Evolutionary conservation across 179 eudicot species (phyloP), one percentile per base, ranked within the genome.

Genomic region (Amaranthus tricolor): DNA sequence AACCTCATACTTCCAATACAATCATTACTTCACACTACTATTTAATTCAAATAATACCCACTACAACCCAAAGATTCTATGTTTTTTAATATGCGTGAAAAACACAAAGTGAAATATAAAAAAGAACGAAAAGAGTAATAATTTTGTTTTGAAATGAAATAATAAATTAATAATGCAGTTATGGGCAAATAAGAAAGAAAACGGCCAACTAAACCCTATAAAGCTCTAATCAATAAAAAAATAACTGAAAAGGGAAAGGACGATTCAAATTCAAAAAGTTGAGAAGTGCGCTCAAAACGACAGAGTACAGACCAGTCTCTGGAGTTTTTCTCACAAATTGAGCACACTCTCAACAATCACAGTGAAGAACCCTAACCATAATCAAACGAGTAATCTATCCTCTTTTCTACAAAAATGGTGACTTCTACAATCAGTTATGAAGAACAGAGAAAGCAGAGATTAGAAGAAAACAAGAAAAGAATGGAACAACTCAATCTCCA

Each of bases 401-500:
- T 20, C 63, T 19, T 15, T 40, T 63, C 49, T 9, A 14, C 6
- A 3, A 20, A 2, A 7, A 69, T 52, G 72, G 72, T 53, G 17
- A 69, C 16, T 3, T 4, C 15, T 15, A 16, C 47, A 51, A 14
- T 21, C 8, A 50, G 9, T 9, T 73, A 73, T 51, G 76, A 73
- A 31, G 76, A 73, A 40, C 4, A 6, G 9, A 73, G 76, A 10
- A 62, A 49, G 59, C 24, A 73, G 47, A 62, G 67, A 15, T 40
- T 73, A 55, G 68, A 73, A 10, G 76, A 73, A 59, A 73, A 62
- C 59, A 73, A 73, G 11, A 73, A 62, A 5, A 44, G 69, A 1
- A 73, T 73, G 76, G 76, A 47, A 7, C 54, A 73, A 50, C 68
- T 73, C 47, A 73, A 73, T 12, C 67, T 73, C 76, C 67, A 60